These are phyloP conservation scores for Boletellus emodensis DNA, from an alignment of 768 basidiomycete genomes.

Conservation along the genomic window DNA sequence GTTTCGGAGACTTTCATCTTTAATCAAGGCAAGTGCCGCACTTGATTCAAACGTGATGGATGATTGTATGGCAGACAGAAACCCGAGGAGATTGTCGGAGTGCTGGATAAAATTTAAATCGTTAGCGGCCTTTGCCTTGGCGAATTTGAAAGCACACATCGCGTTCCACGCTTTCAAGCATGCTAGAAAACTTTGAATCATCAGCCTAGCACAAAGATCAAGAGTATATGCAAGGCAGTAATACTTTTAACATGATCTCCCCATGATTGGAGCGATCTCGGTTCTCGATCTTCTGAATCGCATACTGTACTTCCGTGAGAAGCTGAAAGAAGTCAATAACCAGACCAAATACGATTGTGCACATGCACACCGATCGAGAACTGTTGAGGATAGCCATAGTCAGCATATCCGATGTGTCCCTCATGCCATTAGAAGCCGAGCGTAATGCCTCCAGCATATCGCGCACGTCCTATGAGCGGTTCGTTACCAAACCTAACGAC, in stretches of 20 bases:
- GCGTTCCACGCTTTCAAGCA: slow-evolving; percentile 21
- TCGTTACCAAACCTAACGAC: background rate
- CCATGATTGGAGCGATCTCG: slow-evolving; percentile 17
- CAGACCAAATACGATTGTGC: background rate
- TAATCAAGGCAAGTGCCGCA: slow-evolving; percentile 24
- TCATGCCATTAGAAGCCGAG: slow-evolving; percentile 17
- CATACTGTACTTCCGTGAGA: slow-evolving; percentile 17
- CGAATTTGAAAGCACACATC: slow-evolving; percentile 17
- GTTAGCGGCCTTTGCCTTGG: background rate
- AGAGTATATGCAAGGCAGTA: background rate
- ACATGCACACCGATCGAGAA: slow-evolving; percentile 20
- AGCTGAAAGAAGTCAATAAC: slow-evolving; percentile 20
- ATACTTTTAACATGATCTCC: slow-evolving; percentile 24
- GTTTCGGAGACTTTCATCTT: slow-evolving; percentile 29
- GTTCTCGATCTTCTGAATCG: slow-evolving; percentile 20
- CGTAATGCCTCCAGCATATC: slow-evolving; percentile 18
- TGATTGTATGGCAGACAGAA: slow-evolving; percentile 21
- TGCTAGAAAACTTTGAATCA: slow-evolving; percentile 20
- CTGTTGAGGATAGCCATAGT: slow-evolving; percentile 8
- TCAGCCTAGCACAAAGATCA: slow-evolving; percentile 11
- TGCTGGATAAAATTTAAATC: slow-evolving; percentile 17
- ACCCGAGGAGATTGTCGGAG: slow-evolving; percentile 24
- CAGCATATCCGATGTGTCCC: slow-evolving; percentile 20
- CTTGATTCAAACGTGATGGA: slow-evolving; percentile 23
- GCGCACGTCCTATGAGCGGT: slow-evolving; percentile 27